Evolutionary conservation across 805 yeast genomes (phyloP).

Genomic region (Starmerella apis): DNA sequence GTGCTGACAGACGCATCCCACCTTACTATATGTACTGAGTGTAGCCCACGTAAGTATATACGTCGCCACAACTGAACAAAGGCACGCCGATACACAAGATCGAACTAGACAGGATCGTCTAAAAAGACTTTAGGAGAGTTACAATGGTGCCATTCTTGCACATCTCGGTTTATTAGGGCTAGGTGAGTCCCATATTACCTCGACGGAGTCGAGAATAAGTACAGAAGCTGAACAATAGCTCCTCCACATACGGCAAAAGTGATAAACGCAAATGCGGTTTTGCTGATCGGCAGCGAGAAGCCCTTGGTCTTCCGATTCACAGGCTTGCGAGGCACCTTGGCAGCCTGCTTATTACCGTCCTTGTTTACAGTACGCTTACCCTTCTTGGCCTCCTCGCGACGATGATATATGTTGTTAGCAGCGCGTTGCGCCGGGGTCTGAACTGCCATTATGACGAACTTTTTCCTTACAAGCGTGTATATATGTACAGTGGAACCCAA

Average conservation of each 20-base stretch:
- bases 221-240: conserved; percentile 58
- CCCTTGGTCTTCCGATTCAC: conserved; percentile 1
- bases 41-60: too few relatives aligned
- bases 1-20: too few relatives aligned
- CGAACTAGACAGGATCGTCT: too few relatives aligned
- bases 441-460: background rate
- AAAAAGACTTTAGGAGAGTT: too few relatives aligned
- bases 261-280: conserved; percentile 33
- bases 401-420: conserved; percentile 78
- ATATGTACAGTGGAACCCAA: background rate
- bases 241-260: conserved; percentile 72
- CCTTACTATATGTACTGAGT: too few relatives aligned
- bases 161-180: background rate
- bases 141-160: too few relatives aligned
- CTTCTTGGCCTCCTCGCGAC: conserved; percentile 56
- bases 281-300: conserved; percentile 1
- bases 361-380: conserved; percentile 43
- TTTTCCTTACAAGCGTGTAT: background rate
- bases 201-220: conserved; percentile 1
- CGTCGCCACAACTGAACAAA: too few relatives aligned
- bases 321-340: conserved; percentile 54
- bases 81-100: too few relatives aligned
- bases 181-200: conserved; percentile 4
- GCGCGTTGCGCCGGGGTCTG: conserved; percentile 82
- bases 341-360: conserved; percentile 35